These are phyloP conservation scores for Sporisorium exsertum DNA, from an alignment of 1,284 basidiomycete species.

Conservation along the genomic window DNA sequence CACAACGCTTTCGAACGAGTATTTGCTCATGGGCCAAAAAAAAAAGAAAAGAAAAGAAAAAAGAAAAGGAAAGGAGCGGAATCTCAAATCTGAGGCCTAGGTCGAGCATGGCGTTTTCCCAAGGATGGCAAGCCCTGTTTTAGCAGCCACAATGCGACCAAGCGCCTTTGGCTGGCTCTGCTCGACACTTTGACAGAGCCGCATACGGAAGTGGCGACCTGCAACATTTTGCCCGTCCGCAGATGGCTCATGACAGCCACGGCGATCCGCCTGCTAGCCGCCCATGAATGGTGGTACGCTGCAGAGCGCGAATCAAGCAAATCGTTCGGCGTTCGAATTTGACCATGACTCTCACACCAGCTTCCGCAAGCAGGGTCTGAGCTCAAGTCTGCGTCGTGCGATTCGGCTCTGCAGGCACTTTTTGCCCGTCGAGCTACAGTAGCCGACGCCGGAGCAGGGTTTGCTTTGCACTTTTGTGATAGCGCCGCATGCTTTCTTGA, in stretches of 20 bases:
- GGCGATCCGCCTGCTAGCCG: too few species aligned
- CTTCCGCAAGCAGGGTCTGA: constrained; percentile 1
- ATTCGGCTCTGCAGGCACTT: neutral
- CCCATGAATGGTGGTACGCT: too few species aligned
- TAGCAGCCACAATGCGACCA: neutral
- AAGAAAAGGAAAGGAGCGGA: constrained; percentile 1
- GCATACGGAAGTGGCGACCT: constrained; percentile 11
- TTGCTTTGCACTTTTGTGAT: neutral
- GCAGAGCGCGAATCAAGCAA: too few species aligned
- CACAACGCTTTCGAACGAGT: too few species aligned
- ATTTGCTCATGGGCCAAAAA: too few species aligned
- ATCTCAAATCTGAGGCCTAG: constrained; percentile 16
- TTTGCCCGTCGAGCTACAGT: neutral
- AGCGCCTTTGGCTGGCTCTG: neutral
- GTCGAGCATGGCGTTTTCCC: constrained; percentile 14
- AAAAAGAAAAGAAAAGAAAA: neutral
- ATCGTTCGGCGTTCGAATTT: too few species aligned
- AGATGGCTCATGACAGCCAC: too few species aligned
- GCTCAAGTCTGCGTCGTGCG: neutral
- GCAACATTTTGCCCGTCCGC: too few species aligned
- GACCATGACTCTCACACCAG: too few species aligned
- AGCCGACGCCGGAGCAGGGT: neutral
- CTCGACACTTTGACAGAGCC: constrained; percentile 9
- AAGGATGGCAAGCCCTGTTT: neutral
- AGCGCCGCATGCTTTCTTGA: constrained; percentile 6